Evolutionary conservation across 139 green algal species (phyloP), one percentile per base, ranked within the genome.

Genomic region (Coelastrella sp.): DNA sequence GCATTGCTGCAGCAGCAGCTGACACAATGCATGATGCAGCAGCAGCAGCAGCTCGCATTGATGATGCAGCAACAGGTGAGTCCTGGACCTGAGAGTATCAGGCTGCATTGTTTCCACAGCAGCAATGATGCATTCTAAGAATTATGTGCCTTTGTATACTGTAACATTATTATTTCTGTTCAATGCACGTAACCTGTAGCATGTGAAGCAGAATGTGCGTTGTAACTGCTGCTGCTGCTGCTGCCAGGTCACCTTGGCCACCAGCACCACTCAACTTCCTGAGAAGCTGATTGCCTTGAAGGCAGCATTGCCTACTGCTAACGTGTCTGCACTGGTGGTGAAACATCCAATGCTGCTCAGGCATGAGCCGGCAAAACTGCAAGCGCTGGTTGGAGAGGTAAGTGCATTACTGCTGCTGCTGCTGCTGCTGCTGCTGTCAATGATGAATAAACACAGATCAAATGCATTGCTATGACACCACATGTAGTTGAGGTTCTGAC

Each of bases 401-500:
- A 63, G 71, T 57, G n/a, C n/a, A n/a, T 32, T 83, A 51, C 51
- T 83, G 75, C 75, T 72, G 75, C 45, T 60, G 51, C 51, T 79
- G 69, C 57, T 66, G 57, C 57, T 66, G 57, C 15, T 66, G 57
- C 57, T 66, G 57, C 57, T 66, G 57, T 30, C 9, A 30, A 32
- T 19, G 19, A 8, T 30, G 19, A n/a, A 8, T 17, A 38, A 5
- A 6, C 41, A 25, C 69, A 59, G 25, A 25, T 48, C 0, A 19
- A 25, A 9, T 23, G 45, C 45, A 57, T 57, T 57, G 45, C 45
- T 13, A 57, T 9, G 45, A 13, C 11, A 57, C 11, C 45, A 9
- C 45, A 57, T 23, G 11, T 57, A 9, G 15, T 9, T 57, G 45
- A 13, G 15, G 45, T 13, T 13, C 45, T 57, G 45, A 57, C 11